phyloP scores from a whole-genome alignment of 768 basidiomycete genomes.

The Tubosaeta sp. region DNA sequence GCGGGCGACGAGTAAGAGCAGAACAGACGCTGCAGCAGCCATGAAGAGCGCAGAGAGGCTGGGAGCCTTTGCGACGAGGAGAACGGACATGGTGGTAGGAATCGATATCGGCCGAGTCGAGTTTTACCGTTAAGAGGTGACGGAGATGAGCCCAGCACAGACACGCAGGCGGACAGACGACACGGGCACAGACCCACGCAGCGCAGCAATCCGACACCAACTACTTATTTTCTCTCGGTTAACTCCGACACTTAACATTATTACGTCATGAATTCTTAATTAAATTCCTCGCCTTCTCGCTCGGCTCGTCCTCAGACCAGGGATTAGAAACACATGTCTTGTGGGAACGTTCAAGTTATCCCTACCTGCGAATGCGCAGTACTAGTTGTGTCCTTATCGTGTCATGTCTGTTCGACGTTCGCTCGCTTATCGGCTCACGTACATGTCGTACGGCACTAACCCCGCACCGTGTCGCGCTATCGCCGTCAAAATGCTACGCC shows the following conservation, averaged over 20 bases:
- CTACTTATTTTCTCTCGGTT: constrained; percentile 23
- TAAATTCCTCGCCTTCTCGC: neutral
- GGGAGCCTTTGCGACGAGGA: constrained; percentile 29
- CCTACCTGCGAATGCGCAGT: neutral
- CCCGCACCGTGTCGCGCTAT: constrained; percentile 4
- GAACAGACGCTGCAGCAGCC: constrained; percentile 25
- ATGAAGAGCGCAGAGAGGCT: constrained; percentile 29
- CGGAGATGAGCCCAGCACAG: constrained; percentile 21
- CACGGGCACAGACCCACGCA: constrained; percentile 14
- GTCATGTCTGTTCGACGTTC: neutral
- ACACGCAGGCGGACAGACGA: constrained; percentile 4
- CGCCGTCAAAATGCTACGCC: neutral
- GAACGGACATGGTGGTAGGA: constrained; percentile 25
- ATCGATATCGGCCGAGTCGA: neutral
- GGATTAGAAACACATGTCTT: neutral
- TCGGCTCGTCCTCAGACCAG: neutral
- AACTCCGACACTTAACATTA: constrained; percentile 24
- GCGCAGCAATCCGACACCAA: constrained; percentile 7
- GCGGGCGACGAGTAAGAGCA: constrained; percentile 31
- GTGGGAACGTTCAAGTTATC: neutral
- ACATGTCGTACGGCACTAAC: constrained; percentile 9
- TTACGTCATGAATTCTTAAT: constrained; percentile 8
- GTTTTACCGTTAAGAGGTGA: constrained; percentile 17
- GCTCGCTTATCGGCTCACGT: constrained; percentile 2
- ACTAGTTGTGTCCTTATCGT: neutral